Evolutionary conservation across 805 yeast genomes (phyloP), one percentile per base, ranked within the genome.

Genomic region (Teunomyces funiuensis): DNA sequence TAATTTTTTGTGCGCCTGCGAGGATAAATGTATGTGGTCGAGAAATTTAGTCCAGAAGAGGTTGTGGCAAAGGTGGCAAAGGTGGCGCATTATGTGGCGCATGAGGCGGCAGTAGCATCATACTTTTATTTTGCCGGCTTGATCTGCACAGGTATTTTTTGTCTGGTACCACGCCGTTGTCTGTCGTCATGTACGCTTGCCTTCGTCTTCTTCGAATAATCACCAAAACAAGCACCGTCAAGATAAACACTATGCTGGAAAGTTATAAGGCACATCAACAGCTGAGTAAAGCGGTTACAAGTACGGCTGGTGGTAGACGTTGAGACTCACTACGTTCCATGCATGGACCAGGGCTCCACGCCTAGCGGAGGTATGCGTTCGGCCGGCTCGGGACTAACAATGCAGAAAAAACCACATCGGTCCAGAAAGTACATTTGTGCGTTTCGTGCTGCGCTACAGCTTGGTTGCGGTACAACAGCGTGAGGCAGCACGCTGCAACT

Each of bases 201-300:
- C 98, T n/a, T 97, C 0, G 95, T 80, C 11, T 82, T 76, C 44
- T 74, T 71, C 1, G 95, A 76, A 60, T 90, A 91, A 91, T 86
- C 28, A 90, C 89, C 0, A 97, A 85, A 28, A 91, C 81, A 60
- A 91, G 89, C 60, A 93, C 71, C 3, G 95, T 89, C 69, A 90
- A 73, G 51, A 91, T 87, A 60, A 91, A 86, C n/a, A 89, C 81
- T 44, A 85, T 84, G 41, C 95, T 83, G 45, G 83, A 54, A 89
- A 85, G 56, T 85, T 87, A 72, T 85, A 91, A 0, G 82, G 49
- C 4, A 88, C 77, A 27, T 89, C 67, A 56, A 85, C n/a, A n/a
- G n/a, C n/a, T n/a, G n/a, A n/a, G n/a, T n/a, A n/a, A n/a, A n/a
- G n/a, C n/a, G n/a, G n/a, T n/a, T n/a, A n/a, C n/a, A n/a, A n/a